phyloP scores from a whole-genome alignment of 2,329 filamentous ascomycete species.

The Colletotrichum siamense region DNA sequence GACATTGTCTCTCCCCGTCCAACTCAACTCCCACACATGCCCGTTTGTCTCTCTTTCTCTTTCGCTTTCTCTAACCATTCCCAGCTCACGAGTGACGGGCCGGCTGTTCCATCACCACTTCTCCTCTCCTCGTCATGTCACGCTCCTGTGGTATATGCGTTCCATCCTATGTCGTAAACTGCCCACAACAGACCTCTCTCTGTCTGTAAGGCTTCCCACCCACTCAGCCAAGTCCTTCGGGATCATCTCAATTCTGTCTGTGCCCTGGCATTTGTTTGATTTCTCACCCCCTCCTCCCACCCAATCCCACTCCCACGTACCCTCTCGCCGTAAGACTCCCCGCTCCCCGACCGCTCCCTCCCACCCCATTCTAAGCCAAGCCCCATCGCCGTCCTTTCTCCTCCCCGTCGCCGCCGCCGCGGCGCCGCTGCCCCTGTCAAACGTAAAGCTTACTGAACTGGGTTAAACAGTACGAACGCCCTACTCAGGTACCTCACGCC shows the following conservation, averaged over 20 bases:
- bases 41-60: background rate
- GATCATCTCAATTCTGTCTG: conserved; percentile 13
- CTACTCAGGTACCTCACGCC: conserved; percentile 18
- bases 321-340: background rate
- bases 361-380: background rate
- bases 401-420: conserved; percentile 8
- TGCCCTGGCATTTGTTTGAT: conserved; percentile 10
- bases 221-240: background rate
- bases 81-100: background rate
- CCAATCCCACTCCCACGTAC: background rate
- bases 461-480: conserved; percentile 7
- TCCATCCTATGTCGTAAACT: background rate
- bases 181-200: background rate
- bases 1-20: conserved; percentile 9
- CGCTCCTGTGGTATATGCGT: background rate
- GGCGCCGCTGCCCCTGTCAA: conserved; percentile 20
- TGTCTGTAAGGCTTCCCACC: background rate
- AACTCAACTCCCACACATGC: background rate
- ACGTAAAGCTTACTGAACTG: conserved; percentile 12
- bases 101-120: background rate
- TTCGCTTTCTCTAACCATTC: conserved; percentile 12
- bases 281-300: background rate
- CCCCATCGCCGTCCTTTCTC: background rate
- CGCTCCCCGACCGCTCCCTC: conserved; percentile 11
- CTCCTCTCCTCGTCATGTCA: background rate